A percentile compares a stretch with the other conserved stretches of the same genome.
phyloP scores from a whole-genome alignment of 306 rosid species.

The Ochetophila trinervis region DNA sequence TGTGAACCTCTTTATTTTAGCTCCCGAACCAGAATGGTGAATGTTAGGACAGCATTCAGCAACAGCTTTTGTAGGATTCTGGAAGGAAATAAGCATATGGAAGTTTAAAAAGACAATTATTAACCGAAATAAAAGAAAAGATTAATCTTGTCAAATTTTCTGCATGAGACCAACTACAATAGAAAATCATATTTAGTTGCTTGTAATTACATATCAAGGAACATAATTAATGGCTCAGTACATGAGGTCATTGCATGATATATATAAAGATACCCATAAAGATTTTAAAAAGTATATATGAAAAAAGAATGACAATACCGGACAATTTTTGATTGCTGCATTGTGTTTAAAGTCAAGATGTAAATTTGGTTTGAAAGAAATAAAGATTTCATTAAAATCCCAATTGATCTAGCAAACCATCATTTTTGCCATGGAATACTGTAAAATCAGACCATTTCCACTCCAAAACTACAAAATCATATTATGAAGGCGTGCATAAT shows the following conservation, averaged over 20 bases:
- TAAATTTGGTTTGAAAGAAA: background rate
- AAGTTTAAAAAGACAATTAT: background rate
- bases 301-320: too few relatives aligned
- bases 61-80: constrained; percentile 48
- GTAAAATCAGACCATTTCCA: background rate
- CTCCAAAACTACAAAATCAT: background rate
- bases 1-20: constrained; percentile 77
- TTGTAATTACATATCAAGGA: background rate
- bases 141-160: background rate
- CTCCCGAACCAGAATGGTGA: constrained; percentile 68
- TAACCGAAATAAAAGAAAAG: background rate
- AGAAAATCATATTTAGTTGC: background rate
- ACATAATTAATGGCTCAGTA: background rate
- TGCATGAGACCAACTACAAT: background rate
- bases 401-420: background rate
- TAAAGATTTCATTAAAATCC: background rate
- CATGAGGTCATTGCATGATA: background rate
- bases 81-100: background rate
- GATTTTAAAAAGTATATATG: too few relatives aligned
- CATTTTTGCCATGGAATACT: background rate
- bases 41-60: constrained; percentile 52
- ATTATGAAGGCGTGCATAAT: background rate
- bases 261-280: background rate
- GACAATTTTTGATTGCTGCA: background rate
- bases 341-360: background rate